phyloP scores from a whole-genome alignment of 768 basidiomycete species.

The Wakefieldia striispora region DNA sequence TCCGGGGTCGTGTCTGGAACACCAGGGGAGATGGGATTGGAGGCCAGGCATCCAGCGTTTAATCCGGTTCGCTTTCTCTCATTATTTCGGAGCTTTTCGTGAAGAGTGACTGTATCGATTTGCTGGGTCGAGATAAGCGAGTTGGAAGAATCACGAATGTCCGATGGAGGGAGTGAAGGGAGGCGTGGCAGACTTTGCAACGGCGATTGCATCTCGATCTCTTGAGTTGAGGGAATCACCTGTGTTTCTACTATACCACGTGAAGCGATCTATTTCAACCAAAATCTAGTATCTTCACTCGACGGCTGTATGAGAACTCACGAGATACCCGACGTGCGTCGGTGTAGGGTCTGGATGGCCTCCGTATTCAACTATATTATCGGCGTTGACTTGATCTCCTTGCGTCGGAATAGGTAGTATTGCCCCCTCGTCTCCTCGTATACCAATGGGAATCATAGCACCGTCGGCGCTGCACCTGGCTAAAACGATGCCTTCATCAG shows the following conservation, averaged over 20 bases:
- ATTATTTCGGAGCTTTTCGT: slow-evolving; percentile 21
- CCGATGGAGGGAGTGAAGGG: slow-evolving; percentile 30
- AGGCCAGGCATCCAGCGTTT: slow-evolving; percentile 51
- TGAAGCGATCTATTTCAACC: slow-evolving; percentile 15
- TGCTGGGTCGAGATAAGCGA: slow-evolving; percentile 26
- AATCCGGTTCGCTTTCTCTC: slow-evolving; percentile 10
- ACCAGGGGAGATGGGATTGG: not conserved
- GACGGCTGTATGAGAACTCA: slow-evolving; percentile 27
- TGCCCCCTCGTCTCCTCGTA: slow-evolving; percentile 53
- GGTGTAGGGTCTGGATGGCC: slow-evolving; percentile 54
- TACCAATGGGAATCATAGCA: slow-evolving; percentile 47
- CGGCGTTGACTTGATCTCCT: slow-evolving; percentile 7
- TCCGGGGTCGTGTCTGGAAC: slow-evolving; percentile 19
- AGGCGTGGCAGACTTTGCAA: slow-evolving; percentile 5
- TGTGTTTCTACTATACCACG: slow-evolving; percentile 52
- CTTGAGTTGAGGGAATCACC: slow-evolving; percentile 36
- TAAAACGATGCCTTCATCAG: slow-evolving; percentile 27
- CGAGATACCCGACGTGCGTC: slow-evolving; percentile 54
- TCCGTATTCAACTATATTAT: slow-evolving; percentile 36
- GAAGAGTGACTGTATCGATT: slow-evolving; percentile 42
- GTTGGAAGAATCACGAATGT: slow-evolving; percentile 12
- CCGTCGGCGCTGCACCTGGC: slow-evolving; percentile 18
- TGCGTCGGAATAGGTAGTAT: slow-evolving; percentile 46
- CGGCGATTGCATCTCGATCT: slow-evolving; percentile 23
- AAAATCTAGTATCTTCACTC: not conserved